phyloP scores from a whole-genome alignment of 768 basidiomycete species.

The Suillus subluteus region DNA sequence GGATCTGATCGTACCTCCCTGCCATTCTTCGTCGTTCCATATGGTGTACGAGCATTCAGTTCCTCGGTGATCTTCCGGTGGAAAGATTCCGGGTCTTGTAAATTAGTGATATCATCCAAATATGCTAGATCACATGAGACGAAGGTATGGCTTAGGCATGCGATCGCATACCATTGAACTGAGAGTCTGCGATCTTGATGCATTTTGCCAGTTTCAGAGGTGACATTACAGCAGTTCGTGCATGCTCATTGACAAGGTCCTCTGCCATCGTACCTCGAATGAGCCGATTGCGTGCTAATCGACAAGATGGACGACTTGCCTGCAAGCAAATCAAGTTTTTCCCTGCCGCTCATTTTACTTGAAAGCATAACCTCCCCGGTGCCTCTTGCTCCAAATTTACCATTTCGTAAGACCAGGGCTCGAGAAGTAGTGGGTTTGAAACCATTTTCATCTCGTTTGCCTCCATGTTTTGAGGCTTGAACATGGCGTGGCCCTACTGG shows the following conservation, averaged over 20 bases:
- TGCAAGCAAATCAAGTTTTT: constrained; percentile 79
- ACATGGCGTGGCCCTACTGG: constrained; percentile 59
- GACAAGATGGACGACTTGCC: constrained; percentile 44
- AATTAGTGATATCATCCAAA: constrained; percentile 67
- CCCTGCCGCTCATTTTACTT: constrained; percentile 69
- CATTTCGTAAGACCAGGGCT: constrained; percentile 74
- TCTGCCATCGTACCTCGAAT: constrained; percentile 44
- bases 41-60: constrained; percentile 52
- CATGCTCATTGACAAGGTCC: constrained; percentile 60
- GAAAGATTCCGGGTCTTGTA: constrained; percentile 72
- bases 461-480: constrained; percentile 29
- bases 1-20: constrained; percentile 42
- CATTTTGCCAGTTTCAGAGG: constrained; percentile 69
- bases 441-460: constrained; percentile 52
- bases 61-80: constrained; percentile 57
- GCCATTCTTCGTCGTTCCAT: constrained; percentile 27
- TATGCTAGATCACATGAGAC: constrained; percentile 47
- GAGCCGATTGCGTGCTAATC: constrained; percentile 2
- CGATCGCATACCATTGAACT: constrained; percentile 60
- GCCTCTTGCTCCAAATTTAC: constrained; percentile 72
- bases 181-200: constrained; percentile 72
- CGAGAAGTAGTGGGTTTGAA: constrained; percentile 68
- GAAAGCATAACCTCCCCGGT: constrained; percentile 66
- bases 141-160: not conserved
- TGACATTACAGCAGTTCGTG: constrained; percentile 59